phyloP scores from a whole-genome alignment of 345 rosid genomes.

The Cardamine occulta region DNA sequence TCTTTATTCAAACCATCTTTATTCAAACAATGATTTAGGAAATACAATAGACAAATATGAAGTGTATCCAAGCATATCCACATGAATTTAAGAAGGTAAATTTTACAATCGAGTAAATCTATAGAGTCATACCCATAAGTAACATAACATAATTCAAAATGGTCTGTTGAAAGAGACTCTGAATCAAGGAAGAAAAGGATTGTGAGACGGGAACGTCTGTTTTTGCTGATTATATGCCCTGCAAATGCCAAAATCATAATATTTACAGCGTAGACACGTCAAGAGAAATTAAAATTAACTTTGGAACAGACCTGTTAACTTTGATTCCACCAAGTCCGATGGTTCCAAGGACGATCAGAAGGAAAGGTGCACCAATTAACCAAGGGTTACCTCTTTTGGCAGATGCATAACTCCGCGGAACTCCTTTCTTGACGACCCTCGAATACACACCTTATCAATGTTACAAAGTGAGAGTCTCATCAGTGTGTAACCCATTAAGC shows the following conservation, averaged over 20 bases:
- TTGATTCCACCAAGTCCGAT: constrained; percentile 72
- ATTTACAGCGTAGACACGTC: not conserved
- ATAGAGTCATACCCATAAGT: not conserved
- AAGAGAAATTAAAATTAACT: not conserved
- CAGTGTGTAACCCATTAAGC: constrained; percentile 48
- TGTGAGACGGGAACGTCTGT: constrained; percentile 68
- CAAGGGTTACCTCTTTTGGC: constrained; percentile 63
- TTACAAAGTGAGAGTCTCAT: constrained; percentile 4
- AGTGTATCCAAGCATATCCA: not conserved
- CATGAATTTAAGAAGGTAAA: not conserved
- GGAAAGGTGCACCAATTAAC: constrained; percentile 63
- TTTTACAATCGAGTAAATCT: not conserved
- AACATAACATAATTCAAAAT: not conserved
- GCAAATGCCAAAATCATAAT: constrained; percentile 37
- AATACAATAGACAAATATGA: not conserved
- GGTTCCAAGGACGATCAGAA: constrained; percentile 65
- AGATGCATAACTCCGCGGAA: constrained; percentile 49
- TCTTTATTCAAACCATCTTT: not conserved
- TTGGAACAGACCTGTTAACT: constrained; percentile 59
- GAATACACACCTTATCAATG: constrained; percentile 50
- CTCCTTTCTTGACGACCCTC: constrained; percentile 74
- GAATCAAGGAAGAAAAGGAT: constrained; percentile 83
- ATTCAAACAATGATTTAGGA: not conserved
- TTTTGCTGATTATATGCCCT: constrained; percentile 83
- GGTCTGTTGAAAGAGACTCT: not conserved